Evolutionary conservation across 2,329 filamentous ascomycete species (phyloP), one percentile per base, ranked within the genome.

Genomic region (Balansia obtecta): DNA sequence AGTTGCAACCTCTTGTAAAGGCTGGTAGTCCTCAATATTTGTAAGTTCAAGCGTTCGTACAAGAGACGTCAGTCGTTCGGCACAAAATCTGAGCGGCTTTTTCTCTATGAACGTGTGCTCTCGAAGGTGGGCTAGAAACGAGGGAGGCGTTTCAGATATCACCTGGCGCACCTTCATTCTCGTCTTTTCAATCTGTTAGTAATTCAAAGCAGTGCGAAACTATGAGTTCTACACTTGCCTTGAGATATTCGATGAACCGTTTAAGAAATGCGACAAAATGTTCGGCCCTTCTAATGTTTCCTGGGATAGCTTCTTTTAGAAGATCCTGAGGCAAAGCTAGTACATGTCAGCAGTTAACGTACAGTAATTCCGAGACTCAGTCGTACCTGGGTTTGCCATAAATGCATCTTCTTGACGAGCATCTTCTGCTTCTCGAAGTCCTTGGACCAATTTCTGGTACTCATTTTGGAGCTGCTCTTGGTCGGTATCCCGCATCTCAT

Each of bases 141-240:
- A 96, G 2, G 87, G 85, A 0, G 93, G 93, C 1, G 91, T 98
- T 67, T 98, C 93, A 8, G 93, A 96, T 56, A 97, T 96, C 56
- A 95, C 91, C 63, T 96, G 89, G 4, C 93, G 82, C 13, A 97
- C 90, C 73, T 95, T 97, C 93, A 98, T 97, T 52, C 94, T 82
- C 2, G 91, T 97, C 76, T 90, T 20, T 12, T 49, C 9, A 38
- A 18, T 12, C n/a, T 34, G 20, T 52, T 16, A 49, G 40, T 47
- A 16, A 16, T 37, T 15, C 11, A 4, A 37, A 4, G 34, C 13
- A 37, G 8, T 12, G 7, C 15, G 10, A 15, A 37, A 37, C n/a
- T 12, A 16, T 18, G 15, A 9, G 22, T 27, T 15, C 3, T 18
- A 18, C 20, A 52, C 54, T 39, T 58, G 76, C 79, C 71, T 89